Conservation (phyloP, 2,329 filamentous ascomycete genomes). For the Tolypocladium cylindrosporum region DNA sequence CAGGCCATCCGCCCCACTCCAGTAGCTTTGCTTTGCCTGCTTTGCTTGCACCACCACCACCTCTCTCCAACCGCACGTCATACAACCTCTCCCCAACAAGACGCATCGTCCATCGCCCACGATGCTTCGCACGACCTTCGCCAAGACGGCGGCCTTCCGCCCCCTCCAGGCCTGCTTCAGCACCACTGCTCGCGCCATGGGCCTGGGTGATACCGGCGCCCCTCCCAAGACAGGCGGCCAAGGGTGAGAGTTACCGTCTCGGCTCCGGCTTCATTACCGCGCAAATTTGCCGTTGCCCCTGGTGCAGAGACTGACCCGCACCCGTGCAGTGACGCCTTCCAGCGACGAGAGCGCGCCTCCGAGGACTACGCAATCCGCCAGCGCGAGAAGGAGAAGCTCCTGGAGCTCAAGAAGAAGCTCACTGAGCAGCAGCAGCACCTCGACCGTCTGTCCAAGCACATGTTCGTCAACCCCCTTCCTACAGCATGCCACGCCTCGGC, state of each 20-base stretch:
- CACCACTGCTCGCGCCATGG: slow-evolving; percentile 52
- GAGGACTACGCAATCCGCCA: slow-evolving; percentile 79
- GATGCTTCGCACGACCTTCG: slow-evolving; percentile 60
- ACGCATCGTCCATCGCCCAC: slow-evolving; percentile 10
- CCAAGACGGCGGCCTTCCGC: slow-evolving; percentile 43
- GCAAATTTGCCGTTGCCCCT: neutral
- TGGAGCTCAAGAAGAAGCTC: slow-evolving; percentile 64
- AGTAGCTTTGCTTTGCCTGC: neutral
- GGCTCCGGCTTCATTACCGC: neutral
- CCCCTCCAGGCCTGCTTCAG: slow-evolving; percentile 51
- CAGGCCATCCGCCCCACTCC: slow-evolving; percentile 2
- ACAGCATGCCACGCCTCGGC: neutral
- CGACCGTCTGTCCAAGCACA: slow-evolving; percentile 75
- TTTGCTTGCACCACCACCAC: slow-evolving; percentile 1
- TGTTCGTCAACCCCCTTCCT: slow-evolving; percentile 43
- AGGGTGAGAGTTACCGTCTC: slow-evolving; percentile 35
- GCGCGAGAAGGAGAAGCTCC: slow-evolving; percentile 86
- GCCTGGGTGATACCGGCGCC: slow-evolving; percentile 59
- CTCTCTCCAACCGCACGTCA: slow-evolving; percentile 2
- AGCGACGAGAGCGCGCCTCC: slow-evolving; percentile 76
- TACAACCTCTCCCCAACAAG: slow-evolving; percentile 2
- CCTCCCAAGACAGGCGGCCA: slow-evolving; percentile 42
- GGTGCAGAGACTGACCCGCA: slow-evolving; percentile 1
- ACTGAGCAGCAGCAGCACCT: slow-evolving; percentile 72
- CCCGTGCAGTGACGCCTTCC: slow-evolving; percentile 70